Conservation (phyloP, 257 asterid species). For the Plantago elongata region DNA sequence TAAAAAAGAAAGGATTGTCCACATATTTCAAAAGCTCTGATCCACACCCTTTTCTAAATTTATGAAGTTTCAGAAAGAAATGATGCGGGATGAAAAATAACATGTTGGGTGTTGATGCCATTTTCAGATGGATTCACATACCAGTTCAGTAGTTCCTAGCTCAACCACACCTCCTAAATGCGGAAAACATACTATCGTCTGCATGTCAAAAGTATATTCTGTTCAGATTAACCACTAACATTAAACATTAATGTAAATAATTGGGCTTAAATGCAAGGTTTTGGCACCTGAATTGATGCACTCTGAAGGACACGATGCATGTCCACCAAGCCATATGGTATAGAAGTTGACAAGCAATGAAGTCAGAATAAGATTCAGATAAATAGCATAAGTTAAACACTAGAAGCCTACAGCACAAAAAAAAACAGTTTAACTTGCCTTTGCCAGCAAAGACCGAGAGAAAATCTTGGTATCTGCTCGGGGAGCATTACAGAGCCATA, state of each 20-base stretch:
- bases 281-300: constrained; percentile 70
- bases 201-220: constrained; percentile 24
- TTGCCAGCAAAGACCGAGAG: constrained; percentile 77
- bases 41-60: not conserved
- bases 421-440: constrained; percentile 44
- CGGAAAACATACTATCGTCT: constrained; percentile 90
- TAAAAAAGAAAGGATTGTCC: not conserved
- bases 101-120: not conserved
- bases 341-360: constrained; percentile 19
- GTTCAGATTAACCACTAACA: not conserved
- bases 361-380: constrained; percentile 21
- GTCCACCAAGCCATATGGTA: constrained; percentile 14
- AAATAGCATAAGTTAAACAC: constrained; percentile 4
- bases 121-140: constrained; percentile 23
- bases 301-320: constrained; percentile 44
- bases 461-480: constrained; percentile 66
- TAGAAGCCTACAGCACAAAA: not conserved
- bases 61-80: not conserved
- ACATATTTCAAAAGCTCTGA: not conserved
- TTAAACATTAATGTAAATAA: not conserved
- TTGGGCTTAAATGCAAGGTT: constrained; percentile 9
- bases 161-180: constrained; percentile 74
- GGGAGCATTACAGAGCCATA: constrained; percentile 75
- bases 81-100: not conserved
- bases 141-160: constrained; percentile 80